Conservation (phyloP, 1,284 basidiomycete species). For the Uromyces viciae-fabae region DNA sequence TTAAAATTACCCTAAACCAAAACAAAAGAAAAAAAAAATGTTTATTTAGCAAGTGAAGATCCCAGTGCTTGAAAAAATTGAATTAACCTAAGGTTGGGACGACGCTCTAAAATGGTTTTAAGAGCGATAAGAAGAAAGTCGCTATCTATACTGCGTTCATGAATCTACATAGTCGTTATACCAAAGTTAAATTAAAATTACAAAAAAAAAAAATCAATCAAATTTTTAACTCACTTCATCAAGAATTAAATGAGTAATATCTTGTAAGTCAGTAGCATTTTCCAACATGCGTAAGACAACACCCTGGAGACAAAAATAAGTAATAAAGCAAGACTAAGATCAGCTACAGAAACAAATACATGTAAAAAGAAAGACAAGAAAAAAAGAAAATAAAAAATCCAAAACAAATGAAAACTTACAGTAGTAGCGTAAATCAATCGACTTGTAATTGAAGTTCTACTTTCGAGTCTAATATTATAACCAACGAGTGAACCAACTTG, state of each 20-base stretch:
- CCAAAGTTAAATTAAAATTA: too few species aligned
- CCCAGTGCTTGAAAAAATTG: neutral
- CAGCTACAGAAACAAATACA: neutral
- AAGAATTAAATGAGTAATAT: conserved; percentile 84
- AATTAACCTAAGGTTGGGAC: conserved; percentile 74
- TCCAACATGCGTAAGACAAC: conserved; percentile 97
- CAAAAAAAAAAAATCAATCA: neutral
- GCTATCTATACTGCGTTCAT: conserved; percentile 94
- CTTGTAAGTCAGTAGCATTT: conserved; percentile 77
- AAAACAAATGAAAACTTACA: conserved; percentile 47
- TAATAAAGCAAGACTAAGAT: conserved; percentile 42
- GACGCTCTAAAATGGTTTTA: conserved; percentile 75
- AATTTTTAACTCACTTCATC: conserved; percentile 65
- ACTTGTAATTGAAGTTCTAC: conserved; percentile 57
- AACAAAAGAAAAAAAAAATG: neutral
- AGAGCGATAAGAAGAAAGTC: conserved; percentile 95
- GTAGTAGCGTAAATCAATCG: conserved; percentile 68
- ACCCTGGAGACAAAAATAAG: conserved; percentile 65
- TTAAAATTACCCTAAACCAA: conserved; percentile 74
- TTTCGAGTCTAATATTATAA: conserved; percentile 90
- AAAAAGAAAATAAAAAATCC: neutral
- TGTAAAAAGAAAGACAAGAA: neutral
- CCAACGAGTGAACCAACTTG: conserved; percentile 78
- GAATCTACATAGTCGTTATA: conserved; percentile 64
- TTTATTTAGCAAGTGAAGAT: neutral